These are phyloP conservation scores for Clathrus columnatus DNA, from an alignment of 768 basidiomycete genomes.

Conservation along the genomic window DNA sequence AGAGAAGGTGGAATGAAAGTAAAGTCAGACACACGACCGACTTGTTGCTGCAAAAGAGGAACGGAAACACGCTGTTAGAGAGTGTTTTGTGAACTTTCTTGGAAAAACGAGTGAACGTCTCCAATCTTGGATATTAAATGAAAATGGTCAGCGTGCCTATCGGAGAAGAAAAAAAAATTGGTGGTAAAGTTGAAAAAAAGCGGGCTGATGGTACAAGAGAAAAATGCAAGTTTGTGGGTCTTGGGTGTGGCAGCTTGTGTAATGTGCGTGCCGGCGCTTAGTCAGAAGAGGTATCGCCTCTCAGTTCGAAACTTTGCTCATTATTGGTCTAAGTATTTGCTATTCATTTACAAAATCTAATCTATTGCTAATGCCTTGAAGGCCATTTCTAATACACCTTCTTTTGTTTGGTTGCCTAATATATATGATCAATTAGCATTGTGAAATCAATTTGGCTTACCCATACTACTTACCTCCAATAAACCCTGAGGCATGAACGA, in stretches of 20 bases:
- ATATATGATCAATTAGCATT: not conserved
- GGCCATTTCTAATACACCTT: slow-evolving; percentile 79
- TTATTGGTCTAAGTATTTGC: not conserved
- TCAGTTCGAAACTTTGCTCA: not conserved
- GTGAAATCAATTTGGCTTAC: not conserved
- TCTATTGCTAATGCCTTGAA: slow-evolving; percentile 46
- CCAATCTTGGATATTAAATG: not conserved
- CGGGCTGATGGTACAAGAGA: not conserved
- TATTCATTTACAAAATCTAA: not conserved
- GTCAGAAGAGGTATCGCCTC: not conserved
- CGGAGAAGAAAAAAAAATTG: not conserved
- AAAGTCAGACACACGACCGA: not conserved
- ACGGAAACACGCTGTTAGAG: not conserved
- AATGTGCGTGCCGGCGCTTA: not conserved
- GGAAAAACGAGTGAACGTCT: not conserved
- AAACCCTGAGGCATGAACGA: slow-evolving; percentile 94
- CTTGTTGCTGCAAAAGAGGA: not conserved
- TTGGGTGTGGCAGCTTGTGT: not conserved
- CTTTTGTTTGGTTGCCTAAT: slow-evolving; percentile 80
- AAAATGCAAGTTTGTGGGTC: not conserved
- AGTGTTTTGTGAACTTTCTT: not conserved
- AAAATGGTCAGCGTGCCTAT: not conserved
- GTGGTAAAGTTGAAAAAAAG: not conserved
- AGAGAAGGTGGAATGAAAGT: not conserved
- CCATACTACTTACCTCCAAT: slow-evolving; percentile 64